Base-by-base conservation (phyloP, 257 asterid species). In the Nicotiana otophora region DNA sequence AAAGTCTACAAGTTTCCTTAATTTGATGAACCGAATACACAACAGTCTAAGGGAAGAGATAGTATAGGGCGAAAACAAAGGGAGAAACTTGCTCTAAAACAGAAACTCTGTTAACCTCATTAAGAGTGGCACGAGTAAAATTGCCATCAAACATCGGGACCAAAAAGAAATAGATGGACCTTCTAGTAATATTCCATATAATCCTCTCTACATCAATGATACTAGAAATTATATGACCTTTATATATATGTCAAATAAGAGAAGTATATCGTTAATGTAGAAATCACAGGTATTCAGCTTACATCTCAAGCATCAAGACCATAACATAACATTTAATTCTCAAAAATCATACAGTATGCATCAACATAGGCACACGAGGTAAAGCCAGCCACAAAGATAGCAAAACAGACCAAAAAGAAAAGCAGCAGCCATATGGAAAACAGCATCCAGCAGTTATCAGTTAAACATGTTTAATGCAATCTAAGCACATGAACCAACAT, bases 401-500 rank as follows among this genome's bases (percentile, higher is more conserved):
- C 62, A 74, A 42, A 48, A 7, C 61, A 74, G 62, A 55, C 26
- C 63, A 58, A 11, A 19, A n/a, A 58, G 26, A 58, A 58, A 58
- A 58, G 64, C 64, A 58, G 63, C 64, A 58, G 64, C 39, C 53
- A 66, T 17, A 36, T 70, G 33, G 74, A 64, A 85, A 90, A 86
- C 90, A 90, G 89, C 89, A 90, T 87, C 85, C 81, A 82, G 64
- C 80, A 51, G 80, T 51, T 51, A 75, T 81, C 81, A 84, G 70
- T 80, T 60, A 62, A 51, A 78, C 75, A 85, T 42, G 72, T 15
- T 77, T 70, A 83, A 54, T 48, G 64, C 55, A 48, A 88, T 66
- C 66, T 62, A 11, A 39, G 82, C 92, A 89, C 89, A 91, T 86
- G 92, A 90, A 83, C 81, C 91, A 90, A 83, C 81, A 70, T 83